Evolutionary conservation across 2,329 filamentous ascomycete genomes (phyloP).

Genomic region (Aspergillus awamori): DNA sequence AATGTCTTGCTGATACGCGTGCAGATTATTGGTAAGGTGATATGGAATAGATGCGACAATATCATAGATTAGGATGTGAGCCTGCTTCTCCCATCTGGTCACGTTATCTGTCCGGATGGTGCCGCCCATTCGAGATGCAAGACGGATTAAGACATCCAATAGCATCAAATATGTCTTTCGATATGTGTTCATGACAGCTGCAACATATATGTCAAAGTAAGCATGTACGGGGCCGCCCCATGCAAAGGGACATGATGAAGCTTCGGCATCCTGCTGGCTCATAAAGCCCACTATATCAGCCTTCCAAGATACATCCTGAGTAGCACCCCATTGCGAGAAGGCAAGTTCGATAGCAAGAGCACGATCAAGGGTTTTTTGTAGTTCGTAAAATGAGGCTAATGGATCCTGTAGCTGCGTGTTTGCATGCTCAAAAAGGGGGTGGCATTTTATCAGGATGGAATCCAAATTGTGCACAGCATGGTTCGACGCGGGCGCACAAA

Average conservation of each 20-base stretch:
- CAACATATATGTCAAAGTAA: conserved; percentile 4
- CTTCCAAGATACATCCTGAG: neutral
- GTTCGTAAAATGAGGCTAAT: no score
- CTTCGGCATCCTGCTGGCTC: neutral
- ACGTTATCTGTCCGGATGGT: no score
- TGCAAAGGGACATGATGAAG: neutral
- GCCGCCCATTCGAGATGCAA: neutral
- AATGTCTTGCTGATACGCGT: neutral
- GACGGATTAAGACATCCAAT: neutral
- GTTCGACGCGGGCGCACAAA: no score
- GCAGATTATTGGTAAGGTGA: neutral
- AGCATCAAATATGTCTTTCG: neutral
- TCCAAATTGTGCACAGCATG: no score
- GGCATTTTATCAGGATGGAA: no score
- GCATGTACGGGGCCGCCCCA: neutral
- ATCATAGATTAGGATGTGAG: neutral
- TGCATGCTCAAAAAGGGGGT: no score
- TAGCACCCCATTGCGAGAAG: neutral
- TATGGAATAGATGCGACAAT: neutral
- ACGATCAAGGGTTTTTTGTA: neutral
- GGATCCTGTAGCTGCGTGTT: no score
- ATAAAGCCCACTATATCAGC: neutral
- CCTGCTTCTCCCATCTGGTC: neutral
- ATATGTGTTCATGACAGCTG: neutral
- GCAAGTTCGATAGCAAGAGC: neutral